Evolutionary conservation across 345 rosid genomes (phyloP), one percentile per base, ranked within the genome.

Genomic region (Garcia nutans): DNA sequence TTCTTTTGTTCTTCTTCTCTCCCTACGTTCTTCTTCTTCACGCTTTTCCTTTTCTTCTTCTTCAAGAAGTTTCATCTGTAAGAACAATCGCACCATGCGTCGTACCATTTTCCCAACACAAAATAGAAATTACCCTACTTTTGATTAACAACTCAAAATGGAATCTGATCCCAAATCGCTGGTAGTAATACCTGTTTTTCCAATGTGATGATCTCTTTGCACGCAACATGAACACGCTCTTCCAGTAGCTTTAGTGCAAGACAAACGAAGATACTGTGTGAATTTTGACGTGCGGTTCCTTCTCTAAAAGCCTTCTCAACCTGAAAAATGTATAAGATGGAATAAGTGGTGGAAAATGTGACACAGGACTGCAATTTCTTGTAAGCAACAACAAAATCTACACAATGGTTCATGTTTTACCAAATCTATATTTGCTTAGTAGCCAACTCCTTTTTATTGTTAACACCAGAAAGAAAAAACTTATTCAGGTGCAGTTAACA

Each of bases 281-380:
- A 97, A 87, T 93, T 96, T 83, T 93, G 97, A 81, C 97, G 97
- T 10, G 98, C 95, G 44, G 95, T 93, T 79, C 97, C 97, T 89
- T 93, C 98, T 85, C 97, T 93, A 79, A 89, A 93, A 74, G 99
- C 98, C 85, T 96, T 96, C 75, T 96, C 99, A 74, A 96, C 96
- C 99, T 96, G 89, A 84, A 81, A 81, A 64, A 41, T 33, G 42
- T 56, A 72, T 22, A 68, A 68, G 3, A 52, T 10, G 10, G 37
- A 65, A 58, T 52, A 54, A 62, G 70, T 23, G 65, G 63, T 70
- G 64, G 61, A 72, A 44, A 26, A 56, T 52, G 11, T 49, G 17
- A 60, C 23, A 10, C 23, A 56, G 8, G 71, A 61, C 24, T 70
- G 68, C 54, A 42, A 57, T 65, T 57, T 47, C 65, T 31, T 8